Percentiles rank a stretch among this genome's conserved stretches.
These are phyloP conservation scores for Diaporthe sp. DNA, from an alignment of 2,329 filamentous ascomycete genomes.

Conservation along the genomic window DNA sequence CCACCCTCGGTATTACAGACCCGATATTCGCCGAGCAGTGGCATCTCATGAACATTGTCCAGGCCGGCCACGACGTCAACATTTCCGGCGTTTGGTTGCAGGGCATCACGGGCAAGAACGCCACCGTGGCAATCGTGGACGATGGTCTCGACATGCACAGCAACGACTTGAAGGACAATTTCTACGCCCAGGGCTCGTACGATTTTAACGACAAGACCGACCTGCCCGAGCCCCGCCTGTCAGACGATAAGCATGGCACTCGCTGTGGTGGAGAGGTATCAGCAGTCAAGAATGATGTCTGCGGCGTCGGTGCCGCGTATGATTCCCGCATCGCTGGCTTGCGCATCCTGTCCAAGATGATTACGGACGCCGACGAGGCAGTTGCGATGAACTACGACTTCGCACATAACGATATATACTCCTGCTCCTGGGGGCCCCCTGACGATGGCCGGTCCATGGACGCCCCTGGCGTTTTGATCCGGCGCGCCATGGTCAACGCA, in stretches of 20 bases:
- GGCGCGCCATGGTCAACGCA: slow-evolving; percentile 89
- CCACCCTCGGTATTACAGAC: slow-evolving; percentile 80
- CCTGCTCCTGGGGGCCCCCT: slow-evolving; percentile 97
- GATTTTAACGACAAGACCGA: slow-evolving; percentile 91
- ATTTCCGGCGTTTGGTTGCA: slow-evolving; percentile 94
- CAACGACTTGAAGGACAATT: slow-evolving; percentile 90
- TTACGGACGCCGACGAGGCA: slow-evolving; percentile 93
- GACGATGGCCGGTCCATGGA: slow-evolving; percentile 97
- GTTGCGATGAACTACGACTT: slow-evolving; percentile 91
- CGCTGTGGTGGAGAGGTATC: slow-evolving; percentile 94
- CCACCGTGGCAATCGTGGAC: slow-evolving; percentile 93
- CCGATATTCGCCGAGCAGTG: slow-evolving; percentile 95
- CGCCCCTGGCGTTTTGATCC: slow-evolving; percentile 87
- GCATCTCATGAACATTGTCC: slow-evolving; percentile 88
- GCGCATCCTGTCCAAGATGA: slow-evolving; percentile 90
- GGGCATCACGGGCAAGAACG: slow-evolving; percentile 88
- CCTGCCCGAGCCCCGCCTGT: slow-evolving; percentile 83
- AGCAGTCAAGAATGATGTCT: slow-evolving; percentile 91
- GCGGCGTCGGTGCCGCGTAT: slow-evolving; percentile 95
- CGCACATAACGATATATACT: slow-evolving; percentile 95
- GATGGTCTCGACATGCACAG: slow-evolving; percentile 97
- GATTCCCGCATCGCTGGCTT: slow-evolving; percentile 91
- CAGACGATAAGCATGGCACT: slow-evolving; percentile 91
- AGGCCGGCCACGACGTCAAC: slow-evolving; percentile 91
- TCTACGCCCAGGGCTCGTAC: slow-evolving; percentile 91